phyloP scores from a whole-genome alignment of 345 rosid species.

The Erodium maritimum region DNA sequence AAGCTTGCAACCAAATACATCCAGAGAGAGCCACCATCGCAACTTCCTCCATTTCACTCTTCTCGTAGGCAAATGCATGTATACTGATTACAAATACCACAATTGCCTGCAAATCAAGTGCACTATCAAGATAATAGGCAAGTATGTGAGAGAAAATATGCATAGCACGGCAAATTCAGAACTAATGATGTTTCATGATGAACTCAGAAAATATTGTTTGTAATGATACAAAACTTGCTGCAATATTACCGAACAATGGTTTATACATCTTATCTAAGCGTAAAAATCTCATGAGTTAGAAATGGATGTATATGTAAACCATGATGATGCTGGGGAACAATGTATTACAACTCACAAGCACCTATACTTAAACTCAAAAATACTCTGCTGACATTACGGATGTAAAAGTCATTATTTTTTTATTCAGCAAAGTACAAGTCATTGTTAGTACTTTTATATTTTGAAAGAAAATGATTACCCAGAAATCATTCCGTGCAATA shows the following conservation, averaged over 20 bases:
- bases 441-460: too few species aligned
- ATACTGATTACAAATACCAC: constrained; percentile 80
- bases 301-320: neutral
- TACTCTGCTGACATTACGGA: neutral
- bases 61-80: constrained; percentile 74
- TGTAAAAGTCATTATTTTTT: too few species aligned
- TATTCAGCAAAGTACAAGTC: neutral
- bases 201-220: too few species aligned
- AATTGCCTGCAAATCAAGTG: constrained; percentile 57
- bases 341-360: too few species aligned
- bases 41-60: constrained; percentile 93
- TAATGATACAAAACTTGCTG: neutral
- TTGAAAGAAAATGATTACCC: neutral
- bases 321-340: neutral
- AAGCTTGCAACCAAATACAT: constrained; percentile 97
- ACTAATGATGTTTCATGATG: neutral
- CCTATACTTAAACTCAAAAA: too few species aligned
- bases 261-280: neutral
- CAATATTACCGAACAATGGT: neutral
- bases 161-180: neutral
- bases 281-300: neutral
- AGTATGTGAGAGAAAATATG: neutral
- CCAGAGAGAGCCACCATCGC: constrained; percentile 96
- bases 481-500: too few species aligned
- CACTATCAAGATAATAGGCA: neutral